A percentile compares a stretch with the other conserved stretches of the same genome.
Evolutionary conservation across 1,284 basidiomycete genomes (phyloP).

Genomic region (Tilletia horrida): DNA sequence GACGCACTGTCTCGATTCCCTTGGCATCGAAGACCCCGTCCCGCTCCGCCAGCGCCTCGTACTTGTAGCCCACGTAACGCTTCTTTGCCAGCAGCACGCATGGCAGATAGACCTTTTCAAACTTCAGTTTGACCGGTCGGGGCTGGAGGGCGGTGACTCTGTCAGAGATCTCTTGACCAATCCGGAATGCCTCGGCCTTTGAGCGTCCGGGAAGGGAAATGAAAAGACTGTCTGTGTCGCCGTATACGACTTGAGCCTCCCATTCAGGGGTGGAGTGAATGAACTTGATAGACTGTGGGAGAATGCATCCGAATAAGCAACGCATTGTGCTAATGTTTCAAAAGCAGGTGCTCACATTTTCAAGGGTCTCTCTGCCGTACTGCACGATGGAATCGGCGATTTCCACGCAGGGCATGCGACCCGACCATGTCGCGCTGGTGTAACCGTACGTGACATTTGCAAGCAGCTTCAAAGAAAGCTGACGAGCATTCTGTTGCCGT

Average conservation of each 20-base stretch:
- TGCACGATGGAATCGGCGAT: constrained; percentile 98
- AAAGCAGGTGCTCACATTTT: constrained; percentile 64
- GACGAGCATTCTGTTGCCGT: constrained; percentile 48
- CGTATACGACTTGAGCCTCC: constrained; percentile 90
- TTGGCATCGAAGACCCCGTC: constrained; percentile 90
- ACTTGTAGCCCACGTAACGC: constrained; percentile 93
- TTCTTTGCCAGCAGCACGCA: constrained; percentile 94
- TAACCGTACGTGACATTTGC: constrained; percentile 71
- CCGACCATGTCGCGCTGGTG: constrained; percentile 86
- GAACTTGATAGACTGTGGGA: constrained; percentile 72
- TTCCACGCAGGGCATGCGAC: constrained; percentile 96
- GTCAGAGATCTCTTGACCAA: constrained; percentile 88
- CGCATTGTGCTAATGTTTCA: no score
- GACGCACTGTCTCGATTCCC: constrained; percentile 91
- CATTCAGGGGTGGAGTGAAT: constrained; percentile 77
- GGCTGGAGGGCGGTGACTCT: constrained; percentile 82
- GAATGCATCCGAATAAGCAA: not conserved
- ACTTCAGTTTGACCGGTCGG: constrained; percentile 87
- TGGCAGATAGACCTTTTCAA: constrained; percentile 96
- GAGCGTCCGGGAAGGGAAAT: constrained; percentile 82
- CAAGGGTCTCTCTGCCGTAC: constrained; percentile 87
- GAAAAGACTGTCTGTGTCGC: constrained; percentile 96
- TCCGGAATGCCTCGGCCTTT: constrained; percentile 85
- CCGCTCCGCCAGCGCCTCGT: constrained; percentile 73
- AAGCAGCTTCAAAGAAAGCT: constrained; percentile 47